A percentile compares a stretch with the other conserved stretches of the same genome.
Conservation (phyloP, 1,139 yeast species). For the Pneumocystis wakefieldiae region DNA sequence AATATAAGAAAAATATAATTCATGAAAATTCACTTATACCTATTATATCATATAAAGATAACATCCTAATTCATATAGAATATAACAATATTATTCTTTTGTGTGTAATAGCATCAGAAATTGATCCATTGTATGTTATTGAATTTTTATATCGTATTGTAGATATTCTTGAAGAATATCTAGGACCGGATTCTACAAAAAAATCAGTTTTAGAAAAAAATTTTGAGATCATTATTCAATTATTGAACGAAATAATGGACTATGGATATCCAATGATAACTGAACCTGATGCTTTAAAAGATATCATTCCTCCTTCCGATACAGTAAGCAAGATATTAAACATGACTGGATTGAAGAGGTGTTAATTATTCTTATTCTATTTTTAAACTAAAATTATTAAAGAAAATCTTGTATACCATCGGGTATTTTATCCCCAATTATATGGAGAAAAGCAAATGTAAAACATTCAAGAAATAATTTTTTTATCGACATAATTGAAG, state of each 20-base stretch:
- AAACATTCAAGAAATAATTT: slow-evolving; percentile 63
- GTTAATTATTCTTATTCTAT: slow-evolving; percentile 1
- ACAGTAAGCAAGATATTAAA: slow-evolving; percentile 19
- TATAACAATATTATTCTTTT: background rate
- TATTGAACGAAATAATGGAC: slow-evolving; percentile 57
- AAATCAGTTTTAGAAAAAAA: slow-evolving; percentile 47
- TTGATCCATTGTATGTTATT: background rate
- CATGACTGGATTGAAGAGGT: slow-evolving; percentile 13
- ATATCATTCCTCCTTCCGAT: slow-evolving; percentile 45
- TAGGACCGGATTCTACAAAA: slow-evolving; percentile 40
- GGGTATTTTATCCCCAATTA: slow-evolving; percentile 27
- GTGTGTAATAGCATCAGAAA: background rate
- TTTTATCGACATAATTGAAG: slow-evolving; percentile 60
- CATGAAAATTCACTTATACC: background rate
- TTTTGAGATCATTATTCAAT: slow-evolving; percentile 46
- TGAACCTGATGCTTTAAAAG: slow-evolving; percentile 56
- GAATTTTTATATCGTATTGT: background rate
- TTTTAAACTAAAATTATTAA: background rate
- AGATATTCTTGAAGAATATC: slow-evolving; percentile 26
- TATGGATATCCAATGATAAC: slow-evolving; percentile 60
- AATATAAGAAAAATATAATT: background rate
- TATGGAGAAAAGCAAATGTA: slow-evolving; percentile 62
- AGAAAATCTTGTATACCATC: background rate
- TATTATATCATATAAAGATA: background rate
- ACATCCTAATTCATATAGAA: background rate